Evolutionary conservation across 345 rosid genomes (phyloP), one percentile per base, ranked within the genome.

Genomic region (Bruguiera gymnorhiza): DNA sequence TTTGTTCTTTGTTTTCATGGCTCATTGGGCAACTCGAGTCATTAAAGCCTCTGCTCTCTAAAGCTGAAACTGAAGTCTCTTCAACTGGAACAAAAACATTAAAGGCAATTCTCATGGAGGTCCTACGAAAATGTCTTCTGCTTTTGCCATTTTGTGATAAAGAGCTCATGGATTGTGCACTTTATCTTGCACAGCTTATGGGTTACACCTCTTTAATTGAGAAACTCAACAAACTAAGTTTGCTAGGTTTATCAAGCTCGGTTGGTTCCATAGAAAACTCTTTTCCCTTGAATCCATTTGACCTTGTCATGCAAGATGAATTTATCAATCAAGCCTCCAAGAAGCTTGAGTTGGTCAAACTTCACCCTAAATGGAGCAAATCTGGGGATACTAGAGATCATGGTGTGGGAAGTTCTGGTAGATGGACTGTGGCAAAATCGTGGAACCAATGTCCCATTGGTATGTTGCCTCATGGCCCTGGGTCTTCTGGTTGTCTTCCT

Each of bases 401-500:
- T 70, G 56, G 78, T 32, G 56, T 11, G 39, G 79, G 60, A 58
- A 78, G 54, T 70, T 64, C 73, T 54, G 70, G 72, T 54, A 76
- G 81, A 74, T 91, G 96, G 97, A 76, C 63, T 32, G 81, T 84
- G 65, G 87, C 80, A 19, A 82, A 87, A 70, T 81, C 88, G 0
- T 92, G 97, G 97, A 91, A 80, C 68, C 84, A 95, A 10, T 94
- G 97, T 74, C 96, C 97, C 3, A 86, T 89, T 58, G 96, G 98
- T 50, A 88, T 79, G 86, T 62, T 92, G 86, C 97, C 97, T 26
- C 74, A 70, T 31, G 81, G 76, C 65, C 78, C 83, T 20, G 89
- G 91, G 7, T 86, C 84, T 69, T 87, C 92, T 8, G 89, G 92
- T 37, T 69, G 72, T 60, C 84, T 92, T 62, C 92, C 99, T 60